Percentiles rank a stretch among this genome's conserved stretches.
phyloP scores from a whole-genome alignment of 169 alveolate genomes.

The Plasmodium vivax region DNA sequence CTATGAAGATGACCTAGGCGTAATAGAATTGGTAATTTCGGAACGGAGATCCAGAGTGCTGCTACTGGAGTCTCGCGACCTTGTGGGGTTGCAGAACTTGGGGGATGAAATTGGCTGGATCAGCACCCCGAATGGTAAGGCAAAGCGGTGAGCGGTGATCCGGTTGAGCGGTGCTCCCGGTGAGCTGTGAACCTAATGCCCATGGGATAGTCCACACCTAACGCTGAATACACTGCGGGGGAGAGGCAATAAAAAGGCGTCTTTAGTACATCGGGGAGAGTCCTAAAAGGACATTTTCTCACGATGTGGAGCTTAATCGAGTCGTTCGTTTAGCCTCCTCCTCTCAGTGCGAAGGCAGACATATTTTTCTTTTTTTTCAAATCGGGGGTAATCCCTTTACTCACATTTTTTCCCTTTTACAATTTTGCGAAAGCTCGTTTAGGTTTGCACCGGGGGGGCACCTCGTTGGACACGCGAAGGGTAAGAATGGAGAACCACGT shows the following conservation, averaged over 20 bases:
- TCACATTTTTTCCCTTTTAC: neutral
- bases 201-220: neutral
- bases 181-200: neutral
- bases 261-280: neutral
- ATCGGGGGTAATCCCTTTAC: neutral
- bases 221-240: neutral
- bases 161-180: neutral
- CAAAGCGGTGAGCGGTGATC: neutral
- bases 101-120: conserved; percentile 70
- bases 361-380: too few species aligned
- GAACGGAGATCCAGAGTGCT: neutral
- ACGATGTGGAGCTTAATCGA: neutral
- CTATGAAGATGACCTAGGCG: neutral
- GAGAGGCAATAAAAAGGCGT: neutral
- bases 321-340: neutral
- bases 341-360: neutral
- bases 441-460: neutral
- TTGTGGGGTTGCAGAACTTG: conserved; percentile 21
- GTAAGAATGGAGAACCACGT: neutral
- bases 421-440: neutral
- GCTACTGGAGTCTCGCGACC: conserved; percentile 19
- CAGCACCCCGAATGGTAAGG: conserved; percentile 5
- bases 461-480: neutral
- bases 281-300: neutral
- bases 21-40: neutral